These are phyloP conservation scores for Phytophthora tentaculata DNA, from an alignment of 352 stramenopile species.

Conservation along the genomic window DNA sequence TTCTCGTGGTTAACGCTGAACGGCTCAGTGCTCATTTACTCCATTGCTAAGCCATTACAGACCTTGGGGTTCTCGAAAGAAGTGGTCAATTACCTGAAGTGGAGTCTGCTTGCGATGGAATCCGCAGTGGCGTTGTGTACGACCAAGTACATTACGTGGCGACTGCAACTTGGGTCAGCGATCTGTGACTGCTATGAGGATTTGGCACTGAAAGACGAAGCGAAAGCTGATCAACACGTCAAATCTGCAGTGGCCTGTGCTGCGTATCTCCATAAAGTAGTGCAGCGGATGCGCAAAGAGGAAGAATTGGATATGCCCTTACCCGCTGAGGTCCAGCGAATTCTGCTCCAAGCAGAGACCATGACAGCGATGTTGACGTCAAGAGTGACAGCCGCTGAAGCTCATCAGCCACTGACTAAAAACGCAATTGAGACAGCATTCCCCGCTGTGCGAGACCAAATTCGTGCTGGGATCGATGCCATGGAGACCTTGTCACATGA, in stretches of 20 bases:
- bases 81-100: constrained; percentile 72
- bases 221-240: constrained; percentile 20
- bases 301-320: constrained; percentile 79
- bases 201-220: constrained; percentile 44
- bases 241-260: constrained; percentile 56
- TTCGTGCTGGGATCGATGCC: constrained; percentile 49
- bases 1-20: constrained; percentile 75
- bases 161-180: constrained; percentile 55
- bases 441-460: constrained; percentile 25
- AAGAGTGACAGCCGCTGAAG: constrained; percentile 30
- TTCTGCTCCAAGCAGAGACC: constrained; percentile 51
- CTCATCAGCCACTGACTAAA: constrained; percentile 31
- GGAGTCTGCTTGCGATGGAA: constrained; percentile 60
- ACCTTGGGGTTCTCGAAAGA: constrained; percentile 56
- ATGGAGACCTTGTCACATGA: constrained; percentile 29
- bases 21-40: constrained; percentile 64
- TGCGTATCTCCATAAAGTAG: constrained; percentile 42
- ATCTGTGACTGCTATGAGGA: constrained; percentile 69
- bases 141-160: constrained; percentile 72
- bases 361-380: constrained; percentile 42
- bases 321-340: constrained; percentile 40
- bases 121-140: constrained; percentile 62
- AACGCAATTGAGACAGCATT: constrained; percentile 42
- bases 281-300: constrained; percentile 66
- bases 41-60: constrained; percentile 54